A percentile compares a stretch with the other conserved stretches of the same genome.
Evolutionary conservation across 2,329 filamentous ascomycete species (phyloP).

Genomic region (Claviceps humidiphila): DNA sequence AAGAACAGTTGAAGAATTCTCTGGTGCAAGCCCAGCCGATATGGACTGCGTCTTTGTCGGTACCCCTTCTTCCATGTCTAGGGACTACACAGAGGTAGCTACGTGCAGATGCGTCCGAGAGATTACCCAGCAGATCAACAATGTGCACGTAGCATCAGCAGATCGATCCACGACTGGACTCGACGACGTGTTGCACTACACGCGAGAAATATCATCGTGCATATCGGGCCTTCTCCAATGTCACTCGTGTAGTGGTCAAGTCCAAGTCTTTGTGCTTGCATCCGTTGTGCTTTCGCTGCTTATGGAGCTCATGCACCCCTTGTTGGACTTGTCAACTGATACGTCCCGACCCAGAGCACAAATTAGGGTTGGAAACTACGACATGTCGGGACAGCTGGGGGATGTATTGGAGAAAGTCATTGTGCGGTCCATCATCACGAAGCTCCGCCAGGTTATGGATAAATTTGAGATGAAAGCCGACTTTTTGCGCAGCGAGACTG

Average conservation of each 20-base stretch:
- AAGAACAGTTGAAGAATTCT: not conserved
- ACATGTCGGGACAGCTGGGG: not conserved
- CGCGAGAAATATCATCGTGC: not conserved
- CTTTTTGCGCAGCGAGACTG: not conserved
- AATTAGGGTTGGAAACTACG: not conserved
- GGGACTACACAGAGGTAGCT: not conserved
- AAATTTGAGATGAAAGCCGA: not conserved
- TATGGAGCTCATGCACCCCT: not conserved
- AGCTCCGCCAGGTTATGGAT: not conserved
- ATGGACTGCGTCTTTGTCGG: not conserved
- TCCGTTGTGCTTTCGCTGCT: not conserved
- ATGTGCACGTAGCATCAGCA: not conserved
- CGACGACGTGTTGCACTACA: not conserved
- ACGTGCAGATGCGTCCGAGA: not conserved
- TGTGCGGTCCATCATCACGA: not conserved
- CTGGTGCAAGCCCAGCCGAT: not conserved
- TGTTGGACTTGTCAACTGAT: not conserved
- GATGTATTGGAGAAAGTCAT: not conserved
- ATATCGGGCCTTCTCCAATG: not conserved
- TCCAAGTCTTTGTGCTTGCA: not conserved
- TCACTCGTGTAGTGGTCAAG: not conserved
- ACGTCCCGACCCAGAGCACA: not conserved
- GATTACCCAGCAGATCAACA: not conserved
- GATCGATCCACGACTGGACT: not conserved
- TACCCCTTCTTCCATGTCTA: not conserved